A percentile compares a stretch with the other conserved stretches of the same genome.
phyloP scores from a whole-genome alignment of 257 asterid genomes.

The Cynanchum wilfordii region DNA sequence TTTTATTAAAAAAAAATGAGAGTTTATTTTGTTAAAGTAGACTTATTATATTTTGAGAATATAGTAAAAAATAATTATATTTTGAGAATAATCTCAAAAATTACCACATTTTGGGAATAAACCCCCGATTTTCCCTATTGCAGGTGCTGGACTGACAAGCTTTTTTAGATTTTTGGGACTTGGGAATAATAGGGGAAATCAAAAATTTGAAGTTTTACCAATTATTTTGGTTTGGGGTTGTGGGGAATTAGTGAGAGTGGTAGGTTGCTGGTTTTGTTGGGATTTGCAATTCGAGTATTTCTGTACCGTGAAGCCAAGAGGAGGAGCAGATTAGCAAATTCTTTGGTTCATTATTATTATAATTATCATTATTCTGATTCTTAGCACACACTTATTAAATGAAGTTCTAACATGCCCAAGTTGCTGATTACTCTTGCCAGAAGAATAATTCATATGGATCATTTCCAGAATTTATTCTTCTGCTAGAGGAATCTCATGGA shows the following conservation, averaged over 20 bases:
- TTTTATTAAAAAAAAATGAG: too few species aligned
- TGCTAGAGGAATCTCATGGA: slow-evolving; percentile 6
- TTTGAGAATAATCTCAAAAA: too few species aligned
- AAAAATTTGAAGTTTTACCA: not conserved
- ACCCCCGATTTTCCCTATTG: not conserved
- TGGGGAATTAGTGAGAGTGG: too few species aligned
- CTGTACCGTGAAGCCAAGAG: slow-evolving; percentile 31
- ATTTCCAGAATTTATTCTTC: too few species aligned
- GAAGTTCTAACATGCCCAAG: too few species aligned
- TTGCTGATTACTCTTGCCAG: not conserved
- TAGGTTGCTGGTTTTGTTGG: slow-evolving; percentile 13
- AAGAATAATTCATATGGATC: not conserved
- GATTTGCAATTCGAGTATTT: slow-evolving; percentile 4
- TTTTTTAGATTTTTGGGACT: not conserved
- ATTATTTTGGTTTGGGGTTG: slow-evolving; percentile 2
- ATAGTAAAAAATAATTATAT: too few species aligned
- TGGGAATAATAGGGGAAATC: not conserved
- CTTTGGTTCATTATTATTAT: not conserved
- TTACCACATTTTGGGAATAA: too few species aligned
- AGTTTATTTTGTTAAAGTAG: too few species aligned
- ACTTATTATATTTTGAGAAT: too few species aligned
- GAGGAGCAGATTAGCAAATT: slow-evolving; percentile 17
- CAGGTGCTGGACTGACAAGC: not conserved
- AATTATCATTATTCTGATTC: not conserved
- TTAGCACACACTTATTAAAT: not conserved